A percentile compares a stretch with the other conserved stretches of the same genome.
phyloP scores from a whole-genome alignment of 2,329 filamentous ascomycete genomes.

The Blastomyces percursus region DNA sequence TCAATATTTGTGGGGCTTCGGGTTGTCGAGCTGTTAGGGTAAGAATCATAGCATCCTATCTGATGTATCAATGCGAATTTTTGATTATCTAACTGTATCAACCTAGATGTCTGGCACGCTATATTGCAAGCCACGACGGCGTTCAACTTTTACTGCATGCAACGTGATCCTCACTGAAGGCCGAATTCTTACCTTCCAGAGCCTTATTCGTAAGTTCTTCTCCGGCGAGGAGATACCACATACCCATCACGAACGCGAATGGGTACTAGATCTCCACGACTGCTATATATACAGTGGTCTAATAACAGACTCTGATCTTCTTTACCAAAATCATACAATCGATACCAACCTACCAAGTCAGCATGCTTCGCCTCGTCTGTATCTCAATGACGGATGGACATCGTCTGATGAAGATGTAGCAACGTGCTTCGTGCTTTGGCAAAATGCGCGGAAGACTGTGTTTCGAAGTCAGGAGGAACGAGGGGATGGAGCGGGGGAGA shows the following conservation, averaged over 20 bases:
- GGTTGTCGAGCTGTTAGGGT: slow-evolving; percentile 50
- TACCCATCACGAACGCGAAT: slow-evolving; percentile 52
- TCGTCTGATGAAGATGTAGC: slow-evolving; percentile 54
- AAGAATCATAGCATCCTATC: slow-evolving; percentile 9
- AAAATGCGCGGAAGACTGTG: slow-evolving; percentile 46
- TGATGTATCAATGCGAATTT: neutral
- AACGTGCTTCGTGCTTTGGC: slow-evolving; percentile 58
- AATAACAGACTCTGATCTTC: slow-evolving; percentile 50
- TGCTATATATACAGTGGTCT: slow-evolving; percentile 57
- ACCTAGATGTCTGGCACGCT: slow-evolving; percentile 47
- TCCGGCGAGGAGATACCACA: slow-evolving; percentile 47
- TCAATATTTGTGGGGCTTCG: slow-evolving; percentile 56
- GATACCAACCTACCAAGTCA: slow-evolving; percentile 52
- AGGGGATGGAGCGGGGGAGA: slow-evolving; percentile 25
- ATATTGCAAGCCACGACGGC: slow-evolving; percentile 53
- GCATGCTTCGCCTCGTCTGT: slow-evolving; percentile 48
- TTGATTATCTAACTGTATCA: neutral
- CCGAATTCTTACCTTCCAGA: slow-evolving; percentile 52
- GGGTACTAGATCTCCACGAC: slow-evolving; percentile 48
- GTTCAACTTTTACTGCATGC: slow-evolving; percentile 50
- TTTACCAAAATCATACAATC: slow-evolving; percentile 55
- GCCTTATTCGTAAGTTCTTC: slow-evolving; percentile 42
- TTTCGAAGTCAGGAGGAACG: slow-evolving; percentile 39
- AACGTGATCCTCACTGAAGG: slow-evolving; percentile 51
- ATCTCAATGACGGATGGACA: slow-evolving; percentile 51